These are phyloP conservation scores for Cryptomeria japonica DNA, from an alignment of 75 land plant species.

Conservation along the genomic window DNA sequence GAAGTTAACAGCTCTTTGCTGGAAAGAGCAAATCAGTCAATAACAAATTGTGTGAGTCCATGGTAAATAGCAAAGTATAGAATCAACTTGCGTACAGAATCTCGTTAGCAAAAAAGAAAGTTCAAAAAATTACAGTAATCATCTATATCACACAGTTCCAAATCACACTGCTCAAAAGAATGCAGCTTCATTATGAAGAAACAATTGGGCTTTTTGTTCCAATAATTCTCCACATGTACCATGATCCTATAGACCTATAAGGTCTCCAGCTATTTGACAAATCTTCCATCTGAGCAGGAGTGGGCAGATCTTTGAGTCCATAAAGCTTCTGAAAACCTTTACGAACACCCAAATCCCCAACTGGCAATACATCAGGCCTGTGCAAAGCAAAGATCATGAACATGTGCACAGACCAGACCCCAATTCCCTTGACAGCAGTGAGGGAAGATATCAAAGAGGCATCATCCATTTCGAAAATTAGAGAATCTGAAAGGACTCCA, in stretches of 20 bases:
- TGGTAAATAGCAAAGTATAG: background rate
- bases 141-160: background rate
- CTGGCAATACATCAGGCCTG: conserved; percentile 88
- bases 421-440: conserved; percentile 94
- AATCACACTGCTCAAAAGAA: background rate
- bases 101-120: background rate
- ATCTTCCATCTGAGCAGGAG: conserved; percentile 79
- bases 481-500: conserved; percentile 69
- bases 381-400: conserved; percentile 92
- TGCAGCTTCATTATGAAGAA: background rate
- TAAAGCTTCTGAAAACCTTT: conserved; percentile 83
- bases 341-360: conserved; percentile 77
- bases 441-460: conserved; percentile 69
- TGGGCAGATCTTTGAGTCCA: conserved; percentile 61
- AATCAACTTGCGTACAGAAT: background rate
- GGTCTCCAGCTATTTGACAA: conserved; percentile 84
- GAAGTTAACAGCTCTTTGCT: background rate
- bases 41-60: background rate
- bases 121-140: background rate
- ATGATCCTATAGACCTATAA: conserved; percentile 79
- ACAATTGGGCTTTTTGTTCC: conserved; percentile 38
- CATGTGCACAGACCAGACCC: conserved; percentile 96
- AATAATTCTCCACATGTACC: conserved; percentile 87
- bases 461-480: conserved; percentile 75
- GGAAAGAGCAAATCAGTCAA: too few species aligned